A percentile compares a stretch with the other conserved stretches of the same genome.
Conservation (phyloP, 2,329 filamentous ascomycete species). For the Ilyonectria destructans region DNA sequence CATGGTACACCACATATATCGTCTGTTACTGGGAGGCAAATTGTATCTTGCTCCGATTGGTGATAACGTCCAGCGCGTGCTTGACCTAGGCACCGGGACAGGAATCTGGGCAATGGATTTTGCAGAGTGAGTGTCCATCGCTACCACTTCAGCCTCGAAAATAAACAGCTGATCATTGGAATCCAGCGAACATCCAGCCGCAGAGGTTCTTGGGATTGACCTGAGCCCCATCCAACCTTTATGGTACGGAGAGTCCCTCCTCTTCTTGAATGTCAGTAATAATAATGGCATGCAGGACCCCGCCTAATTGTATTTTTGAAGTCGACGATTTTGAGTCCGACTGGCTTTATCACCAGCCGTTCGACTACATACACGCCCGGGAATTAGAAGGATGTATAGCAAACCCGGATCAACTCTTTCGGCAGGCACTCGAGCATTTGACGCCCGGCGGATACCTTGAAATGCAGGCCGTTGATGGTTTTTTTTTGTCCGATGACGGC, state of each 20-base stretch:
- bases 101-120: conserved; percentile 25
- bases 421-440: conserved; percentile 20
- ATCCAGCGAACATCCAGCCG: conserved; percentile 28
- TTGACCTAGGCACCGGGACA: conserved; percentile 23
- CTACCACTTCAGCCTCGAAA: conserved; percentile 1
- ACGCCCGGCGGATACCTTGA: conserved; percentile 19
- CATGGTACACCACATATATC: conserved; percentile 29
- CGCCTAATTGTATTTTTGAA: conserved; percentile 25
- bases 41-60: conserved; percentile 20
- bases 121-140: conserved; percentile 23
- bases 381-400: conserved; percentile 30
- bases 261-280: not conserved
- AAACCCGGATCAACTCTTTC: conserved; percentile 11
- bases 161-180: conserved; percentile 3
- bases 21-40: conserved; percentile 21
- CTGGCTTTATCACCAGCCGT: conserved; percentile 23
- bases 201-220: conserved; percentile 31
- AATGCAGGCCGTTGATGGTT: conserved; percentile 10
- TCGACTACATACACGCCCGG: conserved; percentile 26
- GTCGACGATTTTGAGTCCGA: conserved; percentile 14
- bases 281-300: conserved; percentile 18
- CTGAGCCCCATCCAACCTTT: conserved; percentile 33
- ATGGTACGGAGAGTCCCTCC: conserved; percentile 20
- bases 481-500: conserved; percentile 17
- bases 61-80: conserved; percentile 24